phyloP scores from a whole-genome alignment of 495 filamentous ascomycete species.

The Annulohypoxylon bovei region DNA sequence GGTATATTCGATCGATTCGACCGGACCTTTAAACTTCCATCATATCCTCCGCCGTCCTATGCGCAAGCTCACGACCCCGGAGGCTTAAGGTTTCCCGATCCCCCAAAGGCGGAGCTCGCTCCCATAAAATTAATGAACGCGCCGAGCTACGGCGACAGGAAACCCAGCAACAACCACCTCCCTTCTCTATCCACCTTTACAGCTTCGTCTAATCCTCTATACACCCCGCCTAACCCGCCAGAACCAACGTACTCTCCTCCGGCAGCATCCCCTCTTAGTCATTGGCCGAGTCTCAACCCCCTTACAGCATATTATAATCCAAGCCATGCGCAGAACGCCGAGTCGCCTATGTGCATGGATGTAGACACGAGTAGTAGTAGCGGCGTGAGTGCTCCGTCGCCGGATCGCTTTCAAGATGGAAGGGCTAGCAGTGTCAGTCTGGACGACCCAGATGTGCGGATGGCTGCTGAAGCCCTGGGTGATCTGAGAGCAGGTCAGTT shows the following conservation, averaged over 20 bases:
- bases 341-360: constrained; percentile 49
- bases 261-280: constrained; percentile 38
- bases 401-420: constrained; percentile 50
- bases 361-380: constrained; percentile 49
- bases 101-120: constrained; percentile 52
- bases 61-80: constrained; percentile 53
- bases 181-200: constrained; percentile 58
- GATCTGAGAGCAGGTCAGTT: constrained; percentile 81
- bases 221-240: constrained; percentile 40
- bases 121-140: constrained; percentile 51
- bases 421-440: constrained; percentile 69
- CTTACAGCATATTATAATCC: constrained; percentile 63
- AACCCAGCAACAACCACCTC: constrained; percentile 35
- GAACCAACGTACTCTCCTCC: constrained; percentile 47
- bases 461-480: constrained; percentile 86
- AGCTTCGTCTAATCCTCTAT: constrained; percentile 37
- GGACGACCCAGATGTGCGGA: constrained; percentile 82
- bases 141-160: constrained; percentile 25
- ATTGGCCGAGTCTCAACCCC: constrained; percentile 65
- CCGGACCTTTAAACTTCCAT: constrained; percentile 42
- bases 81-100: constrained; percentile 48
- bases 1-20: constrained; percentile 36
- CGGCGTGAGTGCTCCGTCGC: constrained; percentile 53
- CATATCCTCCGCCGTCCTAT: constrained; percentile 53
- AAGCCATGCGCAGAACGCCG: constrained; percentile 50